These are phyloP conservation scores for Stentor coeruleus DNA, from an alignment of 73 alveolate genomes.

Conservation along the genomic window DNA sequence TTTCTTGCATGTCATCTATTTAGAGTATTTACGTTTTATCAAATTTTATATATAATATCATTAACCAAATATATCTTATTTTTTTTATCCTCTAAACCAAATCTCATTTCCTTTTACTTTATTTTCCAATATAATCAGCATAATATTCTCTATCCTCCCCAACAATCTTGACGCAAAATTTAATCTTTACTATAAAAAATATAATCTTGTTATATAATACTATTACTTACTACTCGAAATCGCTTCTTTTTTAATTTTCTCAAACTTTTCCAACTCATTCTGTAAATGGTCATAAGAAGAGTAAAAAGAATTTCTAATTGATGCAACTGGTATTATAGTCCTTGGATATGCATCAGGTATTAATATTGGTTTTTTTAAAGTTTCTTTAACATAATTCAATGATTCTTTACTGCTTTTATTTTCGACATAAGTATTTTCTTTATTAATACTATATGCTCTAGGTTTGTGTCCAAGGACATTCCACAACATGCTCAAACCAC, in stretches of 20 bases:
- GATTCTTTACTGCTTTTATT: not conserved
- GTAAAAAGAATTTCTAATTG: not conserved
- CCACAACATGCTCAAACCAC: not conserved
- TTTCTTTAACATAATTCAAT: not conserved
- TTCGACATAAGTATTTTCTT: not conserved
- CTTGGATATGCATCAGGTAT: not conserved
- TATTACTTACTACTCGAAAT: no score
- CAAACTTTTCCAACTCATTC: not conserved
- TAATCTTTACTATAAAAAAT: no score
- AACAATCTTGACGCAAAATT: no score
- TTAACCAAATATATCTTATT: not conserved
- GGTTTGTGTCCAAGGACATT: not conserved
- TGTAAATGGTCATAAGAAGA: not conserved
- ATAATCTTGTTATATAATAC: no score
- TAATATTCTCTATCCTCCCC: not conserved
- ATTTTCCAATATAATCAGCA: not conserved
- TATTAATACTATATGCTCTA: not conserved
- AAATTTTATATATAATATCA: not conserved
- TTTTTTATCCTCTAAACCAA: no score
- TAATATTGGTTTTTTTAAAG: not conserved
- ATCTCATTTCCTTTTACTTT: no score
- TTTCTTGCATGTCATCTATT: not conserved
- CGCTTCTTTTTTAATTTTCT: not conserved
- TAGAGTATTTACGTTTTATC: not conserved
- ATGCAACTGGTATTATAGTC: not conserved